Conservation (phyloP, 2,329 filamentous ascomycete species). For the Clarireedia hainanense region DNA sequence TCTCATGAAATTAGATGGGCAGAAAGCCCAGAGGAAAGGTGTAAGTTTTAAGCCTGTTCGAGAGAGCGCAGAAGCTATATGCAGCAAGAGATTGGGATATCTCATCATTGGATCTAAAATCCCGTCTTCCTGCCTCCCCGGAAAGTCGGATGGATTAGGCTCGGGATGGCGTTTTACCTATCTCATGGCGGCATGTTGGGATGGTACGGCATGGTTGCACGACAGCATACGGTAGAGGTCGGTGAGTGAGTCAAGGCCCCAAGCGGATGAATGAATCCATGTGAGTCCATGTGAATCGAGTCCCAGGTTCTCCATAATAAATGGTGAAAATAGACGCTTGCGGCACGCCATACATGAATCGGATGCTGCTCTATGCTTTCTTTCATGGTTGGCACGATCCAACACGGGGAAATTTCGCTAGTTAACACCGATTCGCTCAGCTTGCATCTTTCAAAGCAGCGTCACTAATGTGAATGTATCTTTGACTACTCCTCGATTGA, state of each 20-base stretch:
- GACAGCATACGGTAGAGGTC: too few species aligned
- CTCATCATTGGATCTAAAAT: constrained; percentile 1
- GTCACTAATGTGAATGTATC: background rate
- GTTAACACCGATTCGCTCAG: too few species aligned
- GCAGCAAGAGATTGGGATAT: background rate
- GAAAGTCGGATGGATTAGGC: background rate
- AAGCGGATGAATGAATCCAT: too few species aligned
- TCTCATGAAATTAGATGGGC: too few species aligned
- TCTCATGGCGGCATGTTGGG: background rate
- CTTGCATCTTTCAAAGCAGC: background rate
- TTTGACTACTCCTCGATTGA: too few species aligned
- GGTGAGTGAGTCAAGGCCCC: too few species aligned
- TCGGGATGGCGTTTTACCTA: too few species aligned
- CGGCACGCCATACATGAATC: constrained; percentile 4
- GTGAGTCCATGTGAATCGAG: background rate
- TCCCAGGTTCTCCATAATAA: background rate
- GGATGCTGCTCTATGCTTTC: constrained; percentile 1
- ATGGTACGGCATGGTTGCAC: too few species aligned
- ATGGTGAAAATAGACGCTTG: constrained; percentile 2
- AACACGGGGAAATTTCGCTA: background rate
- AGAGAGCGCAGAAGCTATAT: background rate
- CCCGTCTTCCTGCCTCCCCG: background rate
- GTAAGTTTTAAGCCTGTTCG: too few species aligned
- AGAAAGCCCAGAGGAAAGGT: too few species aligned
- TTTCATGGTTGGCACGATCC: background rate